Evolutionary conservation across 2,329 filamentous ascomycete species (phyloP).

Genomic region (Macroventuria anomochaeta): DNA sequence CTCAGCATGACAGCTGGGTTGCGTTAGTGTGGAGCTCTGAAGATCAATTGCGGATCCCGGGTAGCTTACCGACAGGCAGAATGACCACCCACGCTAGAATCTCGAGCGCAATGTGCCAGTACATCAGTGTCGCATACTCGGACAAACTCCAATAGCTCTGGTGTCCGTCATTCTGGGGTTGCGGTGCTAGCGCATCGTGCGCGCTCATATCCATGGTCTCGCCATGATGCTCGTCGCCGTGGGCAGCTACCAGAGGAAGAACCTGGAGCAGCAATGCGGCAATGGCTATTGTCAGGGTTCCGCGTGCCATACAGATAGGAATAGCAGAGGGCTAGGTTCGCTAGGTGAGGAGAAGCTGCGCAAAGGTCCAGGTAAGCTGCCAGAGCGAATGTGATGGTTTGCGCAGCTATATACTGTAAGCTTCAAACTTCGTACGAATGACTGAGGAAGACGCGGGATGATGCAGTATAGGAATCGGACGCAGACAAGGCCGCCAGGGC

Average conservation of each 20-base stretch:
- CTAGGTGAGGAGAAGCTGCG: not conserved
- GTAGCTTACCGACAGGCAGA: conserved; percentile 71
- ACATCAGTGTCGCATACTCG: conserved; percentile 63
- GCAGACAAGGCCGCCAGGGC: conserved; percentile 7
- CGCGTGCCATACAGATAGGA: conserved; percentile 38
- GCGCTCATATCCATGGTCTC: conserved; percentile 36
- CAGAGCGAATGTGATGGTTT: not conserved
- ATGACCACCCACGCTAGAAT: conserved; percentile 73
- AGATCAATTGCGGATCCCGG: not conserved
- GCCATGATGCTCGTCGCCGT: conserved; percentile 47
- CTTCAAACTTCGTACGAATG: conserved; percentile 6
- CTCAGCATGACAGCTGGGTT: conserved; percentile 81
- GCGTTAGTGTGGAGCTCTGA: conserved; percentile 31
- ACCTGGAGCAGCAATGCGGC: conserved; percentile 51
- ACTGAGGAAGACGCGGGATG: not conserved
- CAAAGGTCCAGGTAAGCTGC: not conserved
- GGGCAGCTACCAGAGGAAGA: conserved; percentile 51
- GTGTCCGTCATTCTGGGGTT: conserved; percentile 23
- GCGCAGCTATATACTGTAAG: conserved; percentile 6
- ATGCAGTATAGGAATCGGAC: not conserved
- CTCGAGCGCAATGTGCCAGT: conserved; percentile 75
- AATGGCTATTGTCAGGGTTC: conserved; percentile 31
- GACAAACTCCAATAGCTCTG: conserved; percentile 67
- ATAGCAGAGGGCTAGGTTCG: conserved; percentile 1
- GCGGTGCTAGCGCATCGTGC: conserved; percentile 28